Percentiles rank a stretch among this genome's conserved stretches.
phyloP scores from a whole-genome alignment of 2,329 filamentous ascomycete species.

The Scytalidium lignicola region DNA sequence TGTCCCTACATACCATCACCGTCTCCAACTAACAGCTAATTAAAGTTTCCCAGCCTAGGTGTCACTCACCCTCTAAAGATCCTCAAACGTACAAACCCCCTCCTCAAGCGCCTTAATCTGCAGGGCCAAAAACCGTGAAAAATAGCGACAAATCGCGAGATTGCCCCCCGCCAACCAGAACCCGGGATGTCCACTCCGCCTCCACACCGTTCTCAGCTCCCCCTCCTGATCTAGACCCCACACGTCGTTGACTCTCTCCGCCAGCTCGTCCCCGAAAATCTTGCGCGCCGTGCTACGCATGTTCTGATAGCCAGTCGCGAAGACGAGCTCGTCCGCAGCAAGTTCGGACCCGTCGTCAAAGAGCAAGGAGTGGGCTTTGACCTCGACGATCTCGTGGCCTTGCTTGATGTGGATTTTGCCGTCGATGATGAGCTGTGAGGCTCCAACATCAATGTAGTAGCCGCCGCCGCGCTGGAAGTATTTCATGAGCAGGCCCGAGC shows the following conservation, averaged over 20 bases:
- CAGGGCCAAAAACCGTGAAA: constrained; percentile 31
- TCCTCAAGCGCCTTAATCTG: constrained; percentile 40
- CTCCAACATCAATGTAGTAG: constrained; percentile 52
- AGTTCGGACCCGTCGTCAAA: constrained; percentile 40
- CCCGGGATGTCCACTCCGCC: constrained; percentile 53
- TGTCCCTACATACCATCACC: too few species aligned
- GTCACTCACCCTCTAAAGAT: too few species aligned
- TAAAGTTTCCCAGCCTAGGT: too few species aligned
- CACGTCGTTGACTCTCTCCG: constrained; percentile 39
- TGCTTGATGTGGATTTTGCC: constrained; percentile 47
- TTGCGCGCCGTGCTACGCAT: constrained; percentile 43
- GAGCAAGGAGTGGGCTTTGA: constrained; percentile 30
- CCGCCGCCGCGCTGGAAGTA: constrained; percentile 55
- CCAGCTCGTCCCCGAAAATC: constrained; percentile 44
- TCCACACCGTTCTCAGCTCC: constrained; percentile 38
- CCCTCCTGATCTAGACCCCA: constrained; percentile 42
- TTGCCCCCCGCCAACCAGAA: constrained; percentile 66
- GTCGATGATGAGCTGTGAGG: constrained; percentile 42
- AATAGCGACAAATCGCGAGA: constrained; percentile 43
- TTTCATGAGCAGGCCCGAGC: constrained; percentile 47
- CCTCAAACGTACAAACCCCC: too few species aligned
- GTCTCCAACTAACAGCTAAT: too few species aligned
- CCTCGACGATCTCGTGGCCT: constrained; percentile 36
- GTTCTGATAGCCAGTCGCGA: constrained; percentile 43
- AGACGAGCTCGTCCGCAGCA: constrained; percentile 45